These are phyloP conservation scores for Pyrenochaeta sp. DNA, from an alignment of 2,329 filamentous ascomycete genomes.

Conservation along the genomic window DNA sequence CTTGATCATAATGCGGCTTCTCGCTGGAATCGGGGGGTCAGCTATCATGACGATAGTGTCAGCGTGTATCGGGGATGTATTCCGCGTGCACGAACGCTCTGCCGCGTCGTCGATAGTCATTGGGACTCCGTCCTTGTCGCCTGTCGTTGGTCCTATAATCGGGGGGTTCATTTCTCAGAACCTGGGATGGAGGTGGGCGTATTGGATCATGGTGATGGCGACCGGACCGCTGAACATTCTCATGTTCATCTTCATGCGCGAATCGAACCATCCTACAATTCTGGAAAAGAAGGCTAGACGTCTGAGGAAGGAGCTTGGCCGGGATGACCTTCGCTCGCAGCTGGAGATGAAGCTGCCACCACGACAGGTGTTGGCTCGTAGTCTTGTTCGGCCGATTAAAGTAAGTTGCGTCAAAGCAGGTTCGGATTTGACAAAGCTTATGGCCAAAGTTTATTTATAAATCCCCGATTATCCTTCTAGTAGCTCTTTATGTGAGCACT, in stretches of 20 bases:
- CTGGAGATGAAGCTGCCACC: slow-evolving; percentile 20
- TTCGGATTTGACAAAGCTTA: not conserved
- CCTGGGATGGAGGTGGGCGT: slow-evolving; percentile 19
- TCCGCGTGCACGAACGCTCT: slow-evolving; percentile 59
- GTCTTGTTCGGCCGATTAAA: slow-evolving; percentile 38
- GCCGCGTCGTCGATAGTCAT: slow-evolving; percentile 48
- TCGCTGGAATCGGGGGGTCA: slow-evolving; percentile 30
- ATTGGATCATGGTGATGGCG: slow-evolving; percentile 12
- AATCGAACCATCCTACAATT: slow-evolving; percentile 35
- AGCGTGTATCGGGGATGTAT: slow-evolving; percentile 61
- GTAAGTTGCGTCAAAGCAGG: too few relatives aligned
- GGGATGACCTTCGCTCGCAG: slow-evolving; percentile 41
- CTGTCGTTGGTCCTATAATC: slow-evolving; percentile 52
- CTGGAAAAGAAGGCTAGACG: slow-evolving; percentile 41
- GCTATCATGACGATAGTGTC: slow-evolving; percentile 55
- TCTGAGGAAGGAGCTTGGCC: slow-evolving; percentile 35
- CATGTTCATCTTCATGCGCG: slow-evolving; percentile 34
- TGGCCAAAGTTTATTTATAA: slow-evolving; percentile 21
- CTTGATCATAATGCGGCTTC: slow-evolving; percentile 37
- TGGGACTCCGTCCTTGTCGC: slow-evolving; percentile 50
- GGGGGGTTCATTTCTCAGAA: slow-evolving; percentile 18
- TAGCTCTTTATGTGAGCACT: slow-evolving; percentile 20
- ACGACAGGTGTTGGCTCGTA: slow-evolving; percentile 18
- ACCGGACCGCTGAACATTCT: slow-evolving; percentile 31
- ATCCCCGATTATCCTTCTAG: slow-evolving; percentile 24